These are phyloP conservation scores for Aspergillus eucalypticola DNA, from an alignment of 2,329 filamentous ascomycete species.

Conservation along the genomic window DNA sequence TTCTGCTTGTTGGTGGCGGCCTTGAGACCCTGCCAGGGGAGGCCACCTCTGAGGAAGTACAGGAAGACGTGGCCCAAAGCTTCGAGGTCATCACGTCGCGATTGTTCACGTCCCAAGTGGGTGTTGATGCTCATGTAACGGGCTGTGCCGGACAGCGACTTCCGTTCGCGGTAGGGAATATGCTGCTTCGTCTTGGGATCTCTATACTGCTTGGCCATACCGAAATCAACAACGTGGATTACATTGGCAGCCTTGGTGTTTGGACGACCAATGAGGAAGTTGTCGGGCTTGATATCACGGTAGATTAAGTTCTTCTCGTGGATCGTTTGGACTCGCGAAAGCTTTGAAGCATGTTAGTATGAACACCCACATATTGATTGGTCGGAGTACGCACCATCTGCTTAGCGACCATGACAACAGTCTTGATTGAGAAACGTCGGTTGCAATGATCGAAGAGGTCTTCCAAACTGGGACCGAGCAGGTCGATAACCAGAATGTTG, in stretches of 20 bases:
- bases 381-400: slow-evolving; percentile 71
- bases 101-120: slow-evolving; percentile 93
- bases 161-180: slow-evolving; percentile 94
- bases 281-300: slow-evolving; percentile 98
- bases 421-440: slow-evolving; percentile 92
- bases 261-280: slow-evolving; percentile 93
- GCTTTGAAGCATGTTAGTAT: slow-evolving; percentile 50
- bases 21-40: slow-evolving; percentile 69
- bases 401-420: slow-evolving; percentile 98
- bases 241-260: slow-evolving; percentile 94
- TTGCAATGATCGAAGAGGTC: slow-evolving; percentile 98
- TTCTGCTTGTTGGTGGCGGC: slow-evolving; percentile 85
- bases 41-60: slow-evolving; percentile 67
- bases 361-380: not conserved
- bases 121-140: slow-evolving; percentile 99
- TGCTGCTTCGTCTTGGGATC: slow-evolving; percentile 99
- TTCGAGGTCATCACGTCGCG: slow-evolving; percentile 91
- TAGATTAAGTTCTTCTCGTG: slow-evolving; percentile 99
- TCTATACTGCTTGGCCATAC: slow-evolving; percentile 99
- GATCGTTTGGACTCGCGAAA: slow-evolving; percentile 89
- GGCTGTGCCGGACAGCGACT: slow-evolving; percentile 93
- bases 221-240: slow-evolving; percentile 98
- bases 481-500: slow-evolving; percentile 97
- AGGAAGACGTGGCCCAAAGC: slow-evolving; percentile 72
- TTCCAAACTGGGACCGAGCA: slow-evolving; percentile 90